phyloP scores from a whole-genome alignment of 768 basidiomycete genomes.

The Myochromella boudieri region DNA sequence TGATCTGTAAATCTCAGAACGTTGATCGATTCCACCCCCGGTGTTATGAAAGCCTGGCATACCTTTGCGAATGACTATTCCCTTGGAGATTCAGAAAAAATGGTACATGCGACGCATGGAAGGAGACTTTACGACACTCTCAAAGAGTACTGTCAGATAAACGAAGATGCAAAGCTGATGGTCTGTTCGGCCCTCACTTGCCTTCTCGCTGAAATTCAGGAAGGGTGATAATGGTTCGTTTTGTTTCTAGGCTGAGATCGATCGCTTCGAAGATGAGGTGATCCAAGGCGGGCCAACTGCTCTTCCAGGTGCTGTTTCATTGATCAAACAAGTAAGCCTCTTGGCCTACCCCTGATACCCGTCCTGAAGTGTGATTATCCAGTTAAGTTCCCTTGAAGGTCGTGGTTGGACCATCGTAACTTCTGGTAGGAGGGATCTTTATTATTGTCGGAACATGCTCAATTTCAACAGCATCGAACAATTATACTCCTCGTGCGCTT shows the following conservation, averaged over 20 bases:
- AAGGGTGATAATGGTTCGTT: not conserved
- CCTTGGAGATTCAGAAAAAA: constrained; percentile 43
- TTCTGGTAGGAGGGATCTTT: constrained; percentile 47
- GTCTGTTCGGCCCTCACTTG: constrained; percentile 34
- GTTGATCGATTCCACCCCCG: constrained; percentile 81
- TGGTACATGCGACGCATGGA: constrained; percentile 70
- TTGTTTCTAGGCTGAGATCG: constrained; percentile 55
- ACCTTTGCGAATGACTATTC: constrained; percentile 64
- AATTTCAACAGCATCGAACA: constrained; percentile 58
- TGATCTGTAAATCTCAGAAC: constrained; percentile 57
- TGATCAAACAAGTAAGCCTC: constrained; percentile 47
- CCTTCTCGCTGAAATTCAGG: not conserved
- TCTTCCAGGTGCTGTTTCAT: constrained; percentile 61
- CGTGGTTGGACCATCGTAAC: constrained; percentile 82
- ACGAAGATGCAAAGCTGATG: constrained; percentile 53
- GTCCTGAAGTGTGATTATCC: not conserved
- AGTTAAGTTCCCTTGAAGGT: constrained; percentile 31
- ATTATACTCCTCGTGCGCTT: constrained; percentile 70
- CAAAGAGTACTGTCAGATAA: constrained; percentile 63
- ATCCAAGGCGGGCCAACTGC: constrained; percentile 59
- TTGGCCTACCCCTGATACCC: not conserved
- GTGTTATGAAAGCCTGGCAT: constrained; percentile 77
- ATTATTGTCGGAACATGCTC: not conserved
- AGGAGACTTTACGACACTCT: constrained; percentile 76
- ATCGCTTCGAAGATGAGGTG: constrained; percentile 78